These are phyloP conservation scores for Torulaspora microellipsoides DNA, from an alignment of 805 yeast species.

Conservation along the genomic window DNA sequence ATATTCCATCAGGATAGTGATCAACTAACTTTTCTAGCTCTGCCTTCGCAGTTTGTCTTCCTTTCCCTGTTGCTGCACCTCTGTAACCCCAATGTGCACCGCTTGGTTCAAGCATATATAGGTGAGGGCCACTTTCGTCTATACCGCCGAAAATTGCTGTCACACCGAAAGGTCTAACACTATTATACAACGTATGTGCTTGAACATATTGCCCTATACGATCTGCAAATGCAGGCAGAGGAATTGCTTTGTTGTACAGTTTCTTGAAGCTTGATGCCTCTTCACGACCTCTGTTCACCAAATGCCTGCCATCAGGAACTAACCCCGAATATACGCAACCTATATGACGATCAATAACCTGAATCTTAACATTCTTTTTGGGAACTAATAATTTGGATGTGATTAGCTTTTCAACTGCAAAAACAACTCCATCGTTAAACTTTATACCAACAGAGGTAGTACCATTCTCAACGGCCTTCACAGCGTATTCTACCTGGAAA, in stretches of 20 bases:
- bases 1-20: slow-evolving; percentile 44
- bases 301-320: slow-evolving; percentile 93
- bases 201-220: slow-evolving; percentile 89
- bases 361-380: slow-evolving; percentile 83
- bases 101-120: slow-evolving; percentile 96
- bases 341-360: slow-evolving; percentile 86
- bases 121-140: slow-evolving; percentile 84
- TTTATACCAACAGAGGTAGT: slow-evolving; percentile 93
- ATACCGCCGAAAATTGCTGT: slow-evolving; percentile 91
- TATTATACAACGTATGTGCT: slow-evolving; percentile 91
- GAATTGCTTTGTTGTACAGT: slow-evolving; percentile 68
- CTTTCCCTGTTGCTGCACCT: slow-evolving; percentile 98
- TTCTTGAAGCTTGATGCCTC: slow-evolving; percentile 79
- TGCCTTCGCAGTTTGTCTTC: slow-evolving; percentile 95
- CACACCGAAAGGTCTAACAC: slow-evolving; percentile 97
- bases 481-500: slow-evolving; percentile 97
- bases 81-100: slow-evolving; percentile 97
- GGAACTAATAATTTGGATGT: slow-evolving; percentile 85
- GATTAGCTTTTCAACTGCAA: slow-evolving; percentile 93
- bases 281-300: slow-evolving; percentile 87
- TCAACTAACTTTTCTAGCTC: slow-evolving; percentile 79
- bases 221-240: slow-evolving; percentile 77
- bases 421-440: slow-evolving; percentile 89
- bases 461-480: slow-evolving; percentile 96
- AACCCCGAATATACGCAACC: slow-evolving; percentile 95